Base-by-base conservation (phyloP, 192 early-diverging fungal species). In the Coemansia aciculifera region DNA sequence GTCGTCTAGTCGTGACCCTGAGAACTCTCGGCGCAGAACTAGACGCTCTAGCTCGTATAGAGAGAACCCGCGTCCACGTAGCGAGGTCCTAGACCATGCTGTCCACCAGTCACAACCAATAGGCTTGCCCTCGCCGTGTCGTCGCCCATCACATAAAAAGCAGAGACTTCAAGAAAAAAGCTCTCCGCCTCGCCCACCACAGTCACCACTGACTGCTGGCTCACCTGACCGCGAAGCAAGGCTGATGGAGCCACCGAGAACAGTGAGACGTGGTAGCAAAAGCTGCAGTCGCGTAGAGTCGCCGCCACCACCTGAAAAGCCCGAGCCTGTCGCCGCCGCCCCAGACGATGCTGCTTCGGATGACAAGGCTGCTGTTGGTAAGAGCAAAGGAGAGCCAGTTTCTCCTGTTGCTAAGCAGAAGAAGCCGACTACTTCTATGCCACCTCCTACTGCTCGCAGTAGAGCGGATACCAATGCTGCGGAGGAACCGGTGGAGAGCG, bases 401-500 rank as follows among this genome's bases (percentile, higher is more conserved):
- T 12, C 31, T 2, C 29, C 54, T 57, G 8, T 13, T 17, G 54
- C 29, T 29, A 32, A 34, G 27, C 29, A 6, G 1, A 57, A 57
- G 17, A 57, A 57, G 54, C 11, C 54, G 13, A 5, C 54, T 2
- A 4, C 29, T 31, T 15, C 24, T 32, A 32, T 21, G 46, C 7
- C 54, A 17, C 12, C 54, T 17, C 3, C 27, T 34, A 29, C 10
- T 31, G 27, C 51, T 3, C 17, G 51, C 31, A 57, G 24, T 29
- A 57, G 31, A 32, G 54, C 6, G 13, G 29, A 31, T 13, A 29
- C 54, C 29, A 17, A n/a, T 57, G 54, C 15, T 31, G 54, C 54
- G 54, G 54, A 57, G 12, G 54, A 57, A 6, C 54, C 29, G 63
- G 42, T 61, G 48, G 62, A 57, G 13, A 46, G 42, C 69, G n/a